Evolutionary conservation across 495 filamentous ascomycete genomes (phyloP).

Genomic region (Penicillium bialowiezense): DNA sequence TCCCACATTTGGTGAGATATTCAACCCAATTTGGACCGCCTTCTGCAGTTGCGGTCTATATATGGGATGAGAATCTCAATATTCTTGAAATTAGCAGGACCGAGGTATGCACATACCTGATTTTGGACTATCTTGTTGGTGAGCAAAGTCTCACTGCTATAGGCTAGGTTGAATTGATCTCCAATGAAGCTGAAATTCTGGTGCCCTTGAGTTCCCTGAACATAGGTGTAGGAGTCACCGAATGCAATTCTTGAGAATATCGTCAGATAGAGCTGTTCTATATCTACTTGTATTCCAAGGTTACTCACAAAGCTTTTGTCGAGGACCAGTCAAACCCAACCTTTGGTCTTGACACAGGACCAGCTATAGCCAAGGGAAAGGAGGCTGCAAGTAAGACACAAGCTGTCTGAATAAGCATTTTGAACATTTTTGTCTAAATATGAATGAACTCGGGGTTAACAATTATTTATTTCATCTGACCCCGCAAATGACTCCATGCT

Average conservation of each 20-base stretch:
- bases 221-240: conserved; percentile 55
- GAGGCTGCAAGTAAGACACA: conserved; percentile 1
- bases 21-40: conserved; percentile 52
- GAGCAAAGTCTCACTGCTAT: conserved; percentile 37
- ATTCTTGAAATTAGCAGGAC: not conserved
- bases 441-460: no score
- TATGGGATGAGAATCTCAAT: not conserved
- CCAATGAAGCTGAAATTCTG: conserved; percentile 51
- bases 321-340: conserved; percentile 31
- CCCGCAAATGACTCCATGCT: conserved; percentile 7
- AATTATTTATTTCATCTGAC: not conserved
- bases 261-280: not conserved
- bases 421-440: not conserved
- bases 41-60: conserved; percentile 41
- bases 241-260: conserved; percentile 41
- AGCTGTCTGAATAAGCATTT: not conserved
- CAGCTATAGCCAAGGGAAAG: not conserved
- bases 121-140: conserved; percentile 50
- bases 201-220: conserved; percentile 48
- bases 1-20: conserved; percentile 45
- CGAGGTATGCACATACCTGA: conserved; percentile 24
- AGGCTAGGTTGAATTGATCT: conserved; percentile 36
- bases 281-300: not conserved
- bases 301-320: conserved; percentile 28
- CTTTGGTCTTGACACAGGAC: conserved; percentile 4